Evolutionary conservation across 129 eudicot species (phyloP), one percentile per base, ranked within the genome.

Genomic region (Escallonia herrerae): DNA sequence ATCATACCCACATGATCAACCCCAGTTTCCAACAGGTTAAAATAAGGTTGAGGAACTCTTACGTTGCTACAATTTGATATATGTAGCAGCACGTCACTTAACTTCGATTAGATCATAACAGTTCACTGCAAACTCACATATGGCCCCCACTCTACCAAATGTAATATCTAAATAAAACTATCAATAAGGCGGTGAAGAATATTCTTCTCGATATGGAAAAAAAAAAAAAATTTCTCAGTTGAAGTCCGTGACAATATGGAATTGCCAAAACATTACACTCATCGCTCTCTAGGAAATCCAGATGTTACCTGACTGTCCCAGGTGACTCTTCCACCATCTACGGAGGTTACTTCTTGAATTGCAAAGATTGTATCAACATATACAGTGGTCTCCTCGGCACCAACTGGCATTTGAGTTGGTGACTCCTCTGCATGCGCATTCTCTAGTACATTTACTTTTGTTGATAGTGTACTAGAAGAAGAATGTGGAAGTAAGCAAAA

Each of bases 321-420:
- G 0, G 43, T 14, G 52, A 67, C 73, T 66, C 63, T 68, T 60
- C 60, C 81, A 69, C 70, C 70, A 65, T 58, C 69, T 42, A 78
- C 79, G 44, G 81, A 62, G 48, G 87, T 82, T 15, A 85, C 87
- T 80, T 89, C 80, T 53, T 74, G 77, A 68, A 81, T 66, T 51
- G 85, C 82, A 50, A 83, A 74, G 43, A 83, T 79, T 81, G 83
- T 89, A 69, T 89, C 96, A 57, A 86, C 81, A 77, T 86, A 86
- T 38, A 89, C 90, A 51, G 96, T 85, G 39, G 90, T 86, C 76
- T 86, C 91, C 79, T 67, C 76, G 0, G 86, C 51, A 58, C 81
- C 72, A n/a, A 66, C 82, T 2, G 74, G 62, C 50, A 64, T 65
- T 40, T 67, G 65, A 48, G 65, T 71, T 8, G 59, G 22, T 58